A percentile compares a stretch with the other conserved stretches of the same genome.
Conservation (phyloP, 768 basidiomycete species). For the Kondoa malvinella region DNA sequence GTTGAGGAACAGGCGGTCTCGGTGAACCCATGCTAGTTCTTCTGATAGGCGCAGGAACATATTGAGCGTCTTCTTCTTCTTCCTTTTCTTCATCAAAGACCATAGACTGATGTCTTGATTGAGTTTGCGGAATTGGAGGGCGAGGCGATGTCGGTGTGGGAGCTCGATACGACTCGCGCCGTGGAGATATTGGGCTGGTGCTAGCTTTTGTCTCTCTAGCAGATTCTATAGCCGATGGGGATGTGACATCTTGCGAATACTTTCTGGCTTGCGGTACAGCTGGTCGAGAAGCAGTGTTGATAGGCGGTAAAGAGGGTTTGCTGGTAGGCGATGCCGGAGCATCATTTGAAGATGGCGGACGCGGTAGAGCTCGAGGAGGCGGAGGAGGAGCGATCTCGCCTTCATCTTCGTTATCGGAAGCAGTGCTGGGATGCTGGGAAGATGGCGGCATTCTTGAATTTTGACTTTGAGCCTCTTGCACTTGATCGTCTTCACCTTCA, state of each 20-base stretch:
- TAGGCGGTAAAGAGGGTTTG: neutral
- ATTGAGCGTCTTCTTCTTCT: too few relatives aligned
- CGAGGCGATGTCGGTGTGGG: neutral
- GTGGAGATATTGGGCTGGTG: neutral
- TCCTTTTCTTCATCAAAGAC: neutral
- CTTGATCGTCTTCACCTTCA: too few relatives aligned
- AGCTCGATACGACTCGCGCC: neutral
- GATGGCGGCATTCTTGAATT: too few relatives aligned
- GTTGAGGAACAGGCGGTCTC: neutral
- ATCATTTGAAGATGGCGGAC: neutral
- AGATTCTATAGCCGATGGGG: neutral
- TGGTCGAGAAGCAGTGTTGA: neutral
- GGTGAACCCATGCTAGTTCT: neutral
- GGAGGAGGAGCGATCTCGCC: neutral
- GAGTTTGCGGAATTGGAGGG: neutral
- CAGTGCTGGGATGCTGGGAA: too few relatives aligned
- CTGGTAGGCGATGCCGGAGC: neutral
- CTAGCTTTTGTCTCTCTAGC: neutral
- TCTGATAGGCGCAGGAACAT: too few relatives aligned
- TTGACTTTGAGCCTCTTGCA: too few relatives aligned
- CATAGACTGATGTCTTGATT: neutral
- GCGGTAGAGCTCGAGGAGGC: neutral
- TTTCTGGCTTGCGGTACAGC: neutral
- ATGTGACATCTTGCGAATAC: neutral
- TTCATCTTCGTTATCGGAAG: neutral